phyloP scores from a whole-genome alignment of 1,284 basidiomycete genomes.

The Fomitiporia mediterranea region DNA sequence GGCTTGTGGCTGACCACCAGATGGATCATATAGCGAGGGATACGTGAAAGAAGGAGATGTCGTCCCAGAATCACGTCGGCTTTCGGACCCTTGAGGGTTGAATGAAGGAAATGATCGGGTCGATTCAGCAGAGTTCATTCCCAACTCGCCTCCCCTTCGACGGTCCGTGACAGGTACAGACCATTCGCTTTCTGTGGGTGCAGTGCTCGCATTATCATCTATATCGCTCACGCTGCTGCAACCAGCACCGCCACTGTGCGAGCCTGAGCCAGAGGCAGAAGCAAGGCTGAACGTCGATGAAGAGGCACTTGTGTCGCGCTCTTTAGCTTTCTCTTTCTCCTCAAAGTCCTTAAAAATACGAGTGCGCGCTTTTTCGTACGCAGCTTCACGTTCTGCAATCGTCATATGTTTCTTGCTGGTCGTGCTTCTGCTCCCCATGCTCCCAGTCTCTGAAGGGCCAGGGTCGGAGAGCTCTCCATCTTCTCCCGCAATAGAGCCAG shows the following conservation, averaged over 20 bases:
- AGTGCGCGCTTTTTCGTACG: slow-evolving; percentile 75
- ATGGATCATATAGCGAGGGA: slow-evolving; percentile 63
- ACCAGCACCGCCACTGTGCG: slow-evolving; percentile 51
- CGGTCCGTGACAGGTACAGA: slow-evolving; percentile 53
- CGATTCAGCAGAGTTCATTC: slow-evolving; percentile 46
- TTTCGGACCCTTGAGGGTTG: slow-evolving; percentile 48
- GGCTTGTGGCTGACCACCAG: slow-evolving; percentile 35
- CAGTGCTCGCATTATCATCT: slow-evolving; percentile 62
- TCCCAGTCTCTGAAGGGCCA: slow-evolving; percentile 75
- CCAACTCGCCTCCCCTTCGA: slow-evolving; percentile 36
- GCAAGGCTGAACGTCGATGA: slow-evolving; percentile 67
- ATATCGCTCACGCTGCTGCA: slow-evolving; percentile 54
- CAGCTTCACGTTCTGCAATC: slow-evolving; percentile 76
- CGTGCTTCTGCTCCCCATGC: slow-evolving; percentile 61
- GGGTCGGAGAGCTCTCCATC: slow-evolving; percentile 70
- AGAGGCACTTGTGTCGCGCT: slow-evolving; percentile 68
- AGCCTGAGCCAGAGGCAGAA: slow-evolving; percentile 53
- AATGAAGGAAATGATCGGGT: slow-evolving; percentile 49
- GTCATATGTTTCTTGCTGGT: slow-evolving; percentile 64
- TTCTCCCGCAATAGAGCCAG: slow-evolving; percentile 64
- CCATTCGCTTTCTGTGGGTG: slow-evolving; percentile 76
- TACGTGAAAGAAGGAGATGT: slow-evolving; percentile 69
- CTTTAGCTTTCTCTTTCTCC: slow-evolving; percentile 69
- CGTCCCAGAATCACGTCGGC: slow-evolving; percentile 64
- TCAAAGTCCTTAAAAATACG: slow-evolving; percentile 79